Evolutionary conservation across 148 eudicot species (phyloP).

Genomic region (Silene latifolia): DNA sequence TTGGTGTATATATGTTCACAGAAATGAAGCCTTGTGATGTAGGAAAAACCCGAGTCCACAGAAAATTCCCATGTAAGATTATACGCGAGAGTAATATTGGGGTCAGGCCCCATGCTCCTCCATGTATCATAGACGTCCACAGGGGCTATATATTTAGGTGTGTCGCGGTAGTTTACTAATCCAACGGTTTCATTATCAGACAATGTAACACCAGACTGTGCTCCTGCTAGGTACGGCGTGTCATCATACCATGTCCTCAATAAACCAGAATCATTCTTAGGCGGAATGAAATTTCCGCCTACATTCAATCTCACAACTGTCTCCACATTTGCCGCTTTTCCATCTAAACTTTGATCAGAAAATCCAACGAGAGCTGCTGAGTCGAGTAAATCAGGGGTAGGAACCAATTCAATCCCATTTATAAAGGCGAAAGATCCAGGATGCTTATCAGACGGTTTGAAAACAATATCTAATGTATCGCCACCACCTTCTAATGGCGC

Average conservation of each 20-base stretch:
- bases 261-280: slow-evolving; percentile 67
- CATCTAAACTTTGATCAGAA: slow-evolving; percentile 28
- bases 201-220: slow-evolving; percentile 44
- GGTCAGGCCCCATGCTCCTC: slow-evolving; percentile 65
- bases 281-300: slow-evolving; percentile 66
- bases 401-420: slow-evolving; percentile 73
- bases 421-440: slow-evolving; percentile 52
- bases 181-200: slow-evolving; percentile 27
- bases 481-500: slow-evolving; percentile 26
- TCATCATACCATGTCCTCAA: slow-evolving; percentile 87
- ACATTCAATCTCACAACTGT: slow-evolving; percentile 65
- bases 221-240: slow-evolving; percentile 58
- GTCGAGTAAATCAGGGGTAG: slow-evolving; percentile 44
- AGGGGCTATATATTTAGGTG: slow-evolving; percentile 53
- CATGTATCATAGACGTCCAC: slow-evolving; percentile 54
- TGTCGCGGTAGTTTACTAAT: slow-evolving; percentile 17
- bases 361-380: slow-evolving; percentile 42
- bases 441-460: slow-evolving; percentile 48
- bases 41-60: slow-evolving; percentile 62
- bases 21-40: slow-evolving; percentile 66
- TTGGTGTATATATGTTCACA: slow-evolving; percentile 52
- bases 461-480: slow-evolving; percentile 34
- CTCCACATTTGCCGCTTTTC: slow-evolving; percentile 32
- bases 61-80: slow-evolving; percentile 74
- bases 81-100: slow-evolving; percentile 42